These are phyloP conservation scores for Chaetomidium leptoderma DNA, from an alignment of 495 filamentous ascomycete genomes.

Conservation along the genomic window DNA sequence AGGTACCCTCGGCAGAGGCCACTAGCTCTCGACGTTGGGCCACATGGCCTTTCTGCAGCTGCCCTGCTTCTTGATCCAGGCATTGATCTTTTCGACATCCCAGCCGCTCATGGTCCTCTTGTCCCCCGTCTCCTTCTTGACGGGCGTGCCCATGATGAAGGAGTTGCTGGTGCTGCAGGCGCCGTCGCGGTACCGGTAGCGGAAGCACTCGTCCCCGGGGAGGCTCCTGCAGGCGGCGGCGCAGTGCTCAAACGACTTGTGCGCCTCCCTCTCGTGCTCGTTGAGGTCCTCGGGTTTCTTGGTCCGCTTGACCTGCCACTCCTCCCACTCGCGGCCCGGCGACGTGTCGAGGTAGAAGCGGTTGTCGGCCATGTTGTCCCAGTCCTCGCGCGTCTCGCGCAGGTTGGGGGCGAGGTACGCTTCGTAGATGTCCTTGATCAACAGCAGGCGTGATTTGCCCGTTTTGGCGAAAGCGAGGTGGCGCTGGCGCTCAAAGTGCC, in stretches of 20 bases:
- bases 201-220: constrained; percentile 33
- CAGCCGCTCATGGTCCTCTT: constrained; percentile 34
- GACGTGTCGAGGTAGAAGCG: constrained; percentile 36
- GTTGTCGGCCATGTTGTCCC: constrained; percentile 48
- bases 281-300: constrained; percentile 31
- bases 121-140: constrained; percentile 17
- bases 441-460: constrained; percentile 24
- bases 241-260: constrained; percentile 42
- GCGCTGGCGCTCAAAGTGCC: constrained; percentile 49
- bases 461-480: constrained; percentile 12
- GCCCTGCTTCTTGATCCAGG: constrained; percentile 29
- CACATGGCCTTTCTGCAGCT: constrained; percentile 31
- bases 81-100: constrained; percentile 34
- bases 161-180: constrained; percentile 29
- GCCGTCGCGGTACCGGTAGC: constrained; percentile 34
- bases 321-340: constrained; percentile 18
- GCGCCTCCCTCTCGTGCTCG: constrained; percentile 36
- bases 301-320: constrained; percentile 29
- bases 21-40: constrained; percentile 25
- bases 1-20: too few species aligned
- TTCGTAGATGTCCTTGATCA: constrained; percentile 46
- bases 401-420: constrained; percentile 40
- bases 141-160: constrained; percentile 35
- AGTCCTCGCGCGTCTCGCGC: constrained; percentile 36
- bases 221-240: constrained; percentile 40